Evolutionary conservation across 2,329 filamentous ascomycete species (phyloP), one percentile per base, ranked within the genome.

Genomic region (Scedosporium boydii): DNA sequence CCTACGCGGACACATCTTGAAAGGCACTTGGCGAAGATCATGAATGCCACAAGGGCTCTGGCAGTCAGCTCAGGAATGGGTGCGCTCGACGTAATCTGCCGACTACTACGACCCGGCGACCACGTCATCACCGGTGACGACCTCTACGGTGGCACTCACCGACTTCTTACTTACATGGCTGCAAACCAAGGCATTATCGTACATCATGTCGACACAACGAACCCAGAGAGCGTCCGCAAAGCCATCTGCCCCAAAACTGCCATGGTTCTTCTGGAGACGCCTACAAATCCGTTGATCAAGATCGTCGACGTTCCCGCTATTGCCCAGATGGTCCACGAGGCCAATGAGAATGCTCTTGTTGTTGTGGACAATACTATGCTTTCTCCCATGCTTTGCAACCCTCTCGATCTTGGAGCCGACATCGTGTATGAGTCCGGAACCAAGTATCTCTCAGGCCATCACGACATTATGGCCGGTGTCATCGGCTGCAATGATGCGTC

Each of bases 341-440:
- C 84, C 59, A 96, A 95, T 74, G 80, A 88, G 6, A 85, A 84
- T 65, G 89, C 91, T 27, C 79, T 98, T 48, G 92, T 99, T 16
- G 87, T 93, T 1, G 95, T 98, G 27, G 95, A 99, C 77, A 99
- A 99, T 79, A 99, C 95, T 63, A 99, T 99, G 95, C 87, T 99
- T 67, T 97, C 93, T 2, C 95, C 95, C 10, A 88, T 97, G 80
- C 86, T 99, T 6, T 88, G 88, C 70, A 98, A 96, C 77, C 95
- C 95, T 5, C 85, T 99, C 18, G 93, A 98, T 65, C 82, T 98
- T 29, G 95, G 96, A 63, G 93, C 93, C 16, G 95, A 99, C 70
- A 89, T 99, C 68, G 91, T 96, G 62, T 99, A 99, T 76, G 95
- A 99, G 78, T 96, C 90, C 27, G 95, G 95, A 62, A 99, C 95